phyloP scores from a whole-genome alignment of 2,329 filamentous ascomycete genomes.

The Clarireedia sp. region DNA sequence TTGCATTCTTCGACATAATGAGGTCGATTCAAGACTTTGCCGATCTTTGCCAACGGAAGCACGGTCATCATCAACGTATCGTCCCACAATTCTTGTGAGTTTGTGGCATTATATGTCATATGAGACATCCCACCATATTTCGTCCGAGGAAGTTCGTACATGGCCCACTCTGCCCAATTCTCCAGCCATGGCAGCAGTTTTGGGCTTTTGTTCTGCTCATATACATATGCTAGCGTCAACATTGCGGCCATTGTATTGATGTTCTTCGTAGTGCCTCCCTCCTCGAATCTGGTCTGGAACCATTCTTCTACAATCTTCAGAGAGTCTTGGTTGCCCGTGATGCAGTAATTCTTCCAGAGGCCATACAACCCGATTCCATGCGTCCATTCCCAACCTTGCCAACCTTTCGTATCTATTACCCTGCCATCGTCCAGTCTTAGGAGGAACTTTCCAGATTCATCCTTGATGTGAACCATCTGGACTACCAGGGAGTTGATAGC shows the following conservation, averaged over 20 bases:
- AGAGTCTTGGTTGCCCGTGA: conserved; percentile 54
- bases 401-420: conserved; percentile 66
- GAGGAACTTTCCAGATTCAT: conserved; percentile 66
- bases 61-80: conserved; percentile 88
- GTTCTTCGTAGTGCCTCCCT: conserved; percentile 63
- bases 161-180: conserved; percentile 75
- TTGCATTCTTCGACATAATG: conserved; percentile 73
- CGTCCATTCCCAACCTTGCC: conserved; percentile 79
- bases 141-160: conserved; percentile 66
- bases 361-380: conserved; percentile 75
- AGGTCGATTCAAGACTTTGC: conserved; percentile 58
- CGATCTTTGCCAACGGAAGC: conserved; percentile 65
- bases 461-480: conserved; percentile 70
- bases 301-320: conserved; percentile 64
- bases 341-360: conserved; percentile 72
- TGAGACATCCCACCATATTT: conserved; percentile 47
- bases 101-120: conserved; percentile 47
- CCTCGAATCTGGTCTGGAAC: conserved; percentile 55
- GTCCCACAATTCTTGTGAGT: conserved; percentile 73
- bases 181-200: conserved; percentile 72
- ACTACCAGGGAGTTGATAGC: conserved; percentile 59
- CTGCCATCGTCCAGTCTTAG: conserved; percentile 63
- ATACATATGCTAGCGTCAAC: conserved; percentile 67
- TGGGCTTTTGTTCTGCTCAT: conserved; percentile 62
- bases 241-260: conserved; percentile 75